These are phyloP conservation scores for Colletotrichum graminicola DNA, from an alignment of 2,329 filamentous ascomycete genomes.

Conservation along the genomic window DNA sequence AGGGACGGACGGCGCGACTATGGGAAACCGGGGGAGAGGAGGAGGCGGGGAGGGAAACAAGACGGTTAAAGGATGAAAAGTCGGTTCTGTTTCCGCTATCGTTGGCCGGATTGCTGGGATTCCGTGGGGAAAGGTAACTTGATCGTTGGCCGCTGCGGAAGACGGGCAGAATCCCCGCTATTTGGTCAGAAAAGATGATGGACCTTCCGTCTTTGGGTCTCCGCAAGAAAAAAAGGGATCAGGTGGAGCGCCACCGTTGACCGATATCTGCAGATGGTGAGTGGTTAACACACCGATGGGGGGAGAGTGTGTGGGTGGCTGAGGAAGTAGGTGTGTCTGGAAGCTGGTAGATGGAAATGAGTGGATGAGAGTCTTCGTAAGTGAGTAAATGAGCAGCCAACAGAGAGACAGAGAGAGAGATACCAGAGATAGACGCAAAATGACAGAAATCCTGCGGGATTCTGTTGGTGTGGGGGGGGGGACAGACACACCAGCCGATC, in stretches of 20 bases:
- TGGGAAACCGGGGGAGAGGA: background rate
- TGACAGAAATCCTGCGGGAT: background rate
- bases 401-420: background rate
- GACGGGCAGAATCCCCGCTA: slow-evolving; percentile 39
- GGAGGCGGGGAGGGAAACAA: background rate
- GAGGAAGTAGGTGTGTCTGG: background rate
- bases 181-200: slow-evolving; percentile 31
- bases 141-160: background rate
- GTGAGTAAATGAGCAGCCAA: background rate
- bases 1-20: background rate
- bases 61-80: slow-evolving; percentile 9
- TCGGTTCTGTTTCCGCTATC: background rate
- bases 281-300: background rate
- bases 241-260: slow-evolving; percentile 31
- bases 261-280: background rate
- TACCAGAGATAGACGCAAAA: background rate
- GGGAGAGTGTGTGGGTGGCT: background rate
- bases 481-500: slow-evolving; percentile 10
- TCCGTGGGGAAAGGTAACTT: background rate
- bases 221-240: background rate
- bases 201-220: slow-evolving; percentile 26
- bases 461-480: slow-evolving; percentile 14
- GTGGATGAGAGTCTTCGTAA: background rate
- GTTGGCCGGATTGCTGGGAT: slow-evolving; percentile 17
- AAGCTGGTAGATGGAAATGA: background rate